Evolutionary conservation across 2,329 filamentous ascomycete species (phyloP).

Genomic region (Ceratocystis colombiana): DNA sequence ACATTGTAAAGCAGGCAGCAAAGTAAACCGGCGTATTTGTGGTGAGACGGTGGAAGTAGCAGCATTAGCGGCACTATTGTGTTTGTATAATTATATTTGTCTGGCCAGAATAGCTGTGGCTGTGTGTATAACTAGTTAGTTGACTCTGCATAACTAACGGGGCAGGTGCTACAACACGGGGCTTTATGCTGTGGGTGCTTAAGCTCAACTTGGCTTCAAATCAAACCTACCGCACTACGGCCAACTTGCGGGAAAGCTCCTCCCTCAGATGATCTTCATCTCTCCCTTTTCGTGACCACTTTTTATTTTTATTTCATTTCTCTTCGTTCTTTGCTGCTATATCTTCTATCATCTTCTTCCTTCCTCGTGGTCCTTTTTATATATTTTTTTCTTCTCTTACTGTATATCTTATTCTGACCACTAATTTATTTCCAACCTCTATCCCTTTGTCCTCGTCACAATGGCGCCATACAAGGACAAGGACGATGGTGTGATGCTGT

Average conservation of each 20-base stretch:
- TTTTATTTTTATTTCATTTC: constrained; percentile 21
- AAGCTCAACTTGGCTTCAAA: constrained; percentile 14
- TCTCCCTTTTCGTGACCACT: constrained; percentile 15
- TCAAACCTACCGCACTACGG: neutral
- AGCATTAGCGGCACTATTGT: too few species aligned
- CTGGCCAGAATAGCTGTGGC: neutral
- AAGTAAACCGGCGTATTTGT: too few species aligned
- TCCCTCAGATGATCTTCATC: neutral
- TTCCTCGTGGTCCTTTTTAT: neutral
- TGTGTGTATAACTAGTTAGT: too few species aligned
- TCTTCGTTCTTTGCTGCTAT: constrained; percentile 16
- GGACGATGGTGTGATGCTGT: constrained; percentile 48
- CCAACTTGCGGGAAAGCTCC: neutral
- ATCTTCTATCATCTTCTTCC: constrained; percentile 9
- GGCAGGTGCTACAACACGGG: neutral
- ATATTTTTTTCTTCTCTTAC: neutral
- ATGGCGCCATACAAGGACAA: constrained; percentile 56
- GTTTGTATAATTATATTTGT: too few species aligned
- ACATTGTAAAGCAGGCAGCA: too few species aligned
- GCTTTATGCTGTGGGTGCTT: neutral
- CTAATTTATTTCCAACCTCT: constrained; percentile 8
- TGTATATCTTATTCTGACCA: neutral
- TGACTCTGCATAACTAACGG: neutral
- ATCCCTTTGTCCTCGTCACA: constrained; percentile 5
- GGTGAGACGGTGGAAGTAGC: too few species aligned